Evolutionary conservation across 495 filamentous ascomycete genomes (phyloP), one percentile per base, ranked within the genome.

Genomic region (Eremomyces bilateralis): DNA sequence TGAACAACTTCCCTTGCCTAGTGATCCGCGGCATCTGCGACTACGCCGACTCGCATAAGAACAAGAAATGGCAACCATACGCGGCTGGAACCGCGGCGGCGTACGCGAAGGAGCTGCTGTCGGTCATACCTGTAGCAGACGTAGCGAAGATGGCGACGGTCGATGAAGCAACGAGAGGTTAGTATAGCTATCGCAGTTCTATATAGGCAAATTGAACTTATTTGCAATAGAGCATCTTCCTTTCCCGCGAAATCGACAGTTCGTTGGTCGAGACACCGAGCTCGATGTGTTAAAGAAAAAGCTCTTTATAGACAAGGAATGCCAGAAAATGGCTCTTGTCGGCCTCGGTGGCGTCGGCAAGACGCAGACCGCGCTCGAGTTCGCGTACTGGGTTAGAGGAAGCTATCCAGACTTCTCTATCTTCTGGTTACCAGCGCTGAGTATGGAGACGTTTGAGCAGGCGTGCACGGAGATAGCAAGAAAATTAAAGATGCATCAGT

Each of bases 31-130:
- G 43, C 4, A 46, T 42, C 31, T 46, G 43, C 40, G 43, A 46
- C 36, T 46, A 46, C 27, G 28, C 38, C 4, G 43, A 46, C 21
- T 42, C 43, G n/a, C 43, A 46, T 24, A 46, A 46, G 40, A 46
- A 46, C 28, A 46, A 46, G 20, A 28, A 1, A 19, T 46, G 43
- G 41, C 44, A 47, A 33, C 13, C 31, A 16, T 47, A 40, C 21
- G 44, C 44, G 19, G 44, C 44, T 10, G 37, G 8, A 11, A 37
- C 36, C 11, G 44, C 44, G 32, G 44, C 41, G 1, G 44, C 41
- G 15, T 47, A 34, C 20, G 30, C 30, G 17, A 42, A 41, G 15
- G 40, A 42, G 36, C 2, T 42, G 8, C 36, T 42, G 21, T 29
- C 4, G 15, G 31, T 35, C 6, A 36, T 40, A 37, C 33, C 31